Base-by-base conservation (phyloP, 306 rosid species). In the Castanea mollissima region DNA sequence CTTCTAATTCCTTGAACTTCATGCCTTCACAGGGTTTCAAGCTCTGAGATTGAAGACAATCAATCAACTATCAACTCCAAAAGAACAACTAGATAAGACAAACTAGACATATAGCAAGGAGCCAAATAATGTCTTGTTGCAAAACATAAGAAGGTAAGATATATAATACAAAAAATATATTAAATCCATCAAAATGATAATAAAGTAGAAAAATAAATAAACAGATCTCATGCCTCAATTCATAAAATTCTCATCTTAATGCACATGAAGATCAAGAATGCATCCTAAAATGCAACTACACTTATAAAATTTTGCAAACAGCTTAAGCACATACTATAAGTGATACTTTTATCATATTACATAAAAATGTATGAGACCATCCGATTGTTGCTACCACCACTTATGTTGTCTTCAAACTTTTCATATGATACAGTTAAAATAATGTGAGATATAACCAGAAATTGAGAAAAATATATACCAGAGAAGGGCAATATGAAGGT, bases 401-500 rank as follows among this genome's bases (percentile, higher is more conserved):
- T 4, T 69, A 21, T 76, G 44, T 20, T 18, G 2, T 57, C 19
- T 38, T 31, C 2, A 34, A 35, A 21, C 4, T 54, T 23, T 64
- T 23, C 4, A 44, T 1, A 71, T 29, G 14, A 77, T 5, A 55
- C 21, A 62, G 31, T 60, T 54, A 73, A 74, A 38, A 57, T 79
- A 86, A 20, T 41, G 25, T 54, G n/a, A 60, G 49, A 81, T 35
- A 38, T 55, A 71, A 77, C 74, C 81, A 71, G 19, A 73, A 68
- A 68, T 27, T 73, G 74, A 82, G 65, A 19, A 76, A 57, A 67
- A 16, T 60, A 31, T 62, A 31, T 81, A 91, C 97, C 92, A 77
- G 91, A 79, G 85, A 73, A 44, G 92, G 97, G 87, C 97, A 92
- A 75, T 79, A 68, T 35, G 97, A 86, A 44, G 99, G 99, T 77